phyloP scores from a whole-genome alignment of 352 stramenopile species.

The Phytophthora sp. region DNA sequence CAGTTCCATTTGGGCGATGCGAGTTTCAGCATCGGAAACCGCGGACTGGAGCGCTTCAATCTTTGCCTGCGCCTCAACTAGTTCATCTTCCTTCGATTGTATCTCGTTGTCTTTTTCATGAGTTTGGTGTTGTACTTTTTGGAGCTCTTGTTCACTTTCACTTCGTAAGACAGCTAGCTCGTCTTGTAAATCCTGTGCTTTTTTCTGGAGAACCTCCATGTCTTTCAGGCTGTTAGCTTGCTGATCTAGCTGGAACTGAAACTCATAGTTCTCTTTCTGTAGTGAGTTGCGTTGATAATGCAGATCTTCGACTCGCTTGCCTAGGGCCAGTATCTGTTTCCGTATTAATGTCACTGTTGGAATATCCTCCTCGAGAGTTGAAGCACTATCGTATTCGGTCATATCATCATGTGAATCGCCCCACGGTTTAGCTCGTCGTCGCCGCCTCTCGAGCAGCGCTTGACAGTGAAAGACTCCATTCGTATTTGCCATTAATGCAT shows the following conservation, averaged over 20 bases:
- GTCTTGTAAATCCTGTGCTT: constrained; percentile 43
- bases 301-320: constrained; percentile 70
- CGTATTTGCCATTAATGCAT: constrained; percentile 48
- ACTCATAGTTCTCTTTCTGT: constrained; percentile 79
- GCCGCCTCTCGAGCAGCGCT: constrained; percentile 51
- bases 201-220: constrained; percentile 43
- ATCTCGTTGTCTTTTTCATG: constrained; percentile 34
- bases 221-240: constrained; percentile 55
- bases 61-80: constrained; percentile 31
- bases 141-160: constrained; percentile 23
- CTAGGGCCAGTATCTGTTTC: constrained; percentile 62
- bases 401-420: constrained; percentile 9
- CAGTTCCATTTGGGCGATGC: constrained; percentile 25
- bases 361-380: constrained; percentile 19
- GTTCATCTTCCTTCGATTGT: constrained; percentile 30
- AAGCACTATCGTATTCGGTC: constrained; percentile 24
- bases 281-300: constrained; percentile 75
- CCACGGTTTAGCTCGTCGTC: constrained; percentile 12
- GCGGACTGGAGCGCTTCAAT: constrained; percentile 34
- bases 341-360: constrained; percentile 50
- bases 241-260: constrained; percentile 71
- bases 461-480: constrained; percentile 56
- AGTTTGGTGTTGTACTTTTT: constrained; percentile 21
- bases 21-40: constrained; percentile 13
- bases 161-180: constrained; percentile 42